Conservation (phyloP, 1,284 basidiomycete genomes). For the Malassezia yamatoensis region DNA sequence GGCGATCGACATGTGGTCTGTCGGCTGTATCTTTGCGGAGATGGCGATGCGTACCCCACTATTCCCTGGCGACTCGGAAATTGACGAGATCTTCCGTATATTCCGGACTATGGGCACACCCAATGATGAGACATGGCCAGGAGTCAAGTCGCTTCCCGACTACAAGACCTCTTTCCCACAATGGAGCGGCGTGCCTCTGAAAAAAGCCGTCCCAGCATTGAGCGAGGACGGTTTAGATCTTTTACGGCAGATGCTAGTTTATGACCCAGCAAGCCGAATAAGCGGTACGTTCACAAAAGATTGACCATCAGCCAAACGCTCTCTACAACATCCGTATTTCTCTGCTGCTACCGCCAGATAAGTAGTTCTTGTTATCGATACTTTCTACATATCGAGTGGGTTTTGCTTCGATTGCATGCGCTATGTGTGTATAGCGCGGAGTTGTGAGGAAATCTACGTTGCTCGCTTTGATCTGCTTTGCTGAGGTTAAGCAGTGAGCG, state of each 20-base stretch:
- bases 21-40: conserved; percentile 80
- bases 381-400: background rate
- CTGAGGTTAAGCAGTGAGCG: background rate
- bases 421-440: too few species aligned
- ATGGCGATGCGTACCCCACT: conserved; percentile 84
- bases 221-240: conserved; percentile 38
- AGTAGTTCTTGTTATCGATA: background rate
- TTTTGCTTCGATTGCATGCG: too few species aligned
- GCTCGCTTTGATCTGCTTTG: too few species aligned
- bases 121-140: conserved; percentile 82
- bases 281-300: conserved; percentile 19
- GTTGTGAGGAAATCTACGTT: too few species aligned
- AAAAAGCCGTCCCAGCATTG: conserved; percentile 51
- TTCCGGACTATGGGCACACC: conserved; percentile 77
- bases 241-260: conserved; percentile 65
- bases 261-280: conserved; percentile 86
- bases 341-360: conserved; percentile 7
- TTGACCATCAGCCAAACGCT: conserved; percentile 53
- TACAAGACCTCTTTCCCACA: conserved; percentile 95
- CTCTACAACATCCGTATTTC: conserved; percentile 28
- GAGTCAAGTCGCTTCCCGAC: conserved; percentile 76
- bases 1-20: conserved; percentile 94
- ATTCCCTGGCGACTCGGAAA: conserved; percentile 97
- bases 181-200: conserved; percentile 61
- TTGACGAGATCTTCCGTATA: conserved; percentile 99